Percentiles rank a stretch among this genome's conserved stretches.
These are phyloP conservation scores for Pythium scleroteichum DNA, from an alignment of 352 stramenopile species.

Conservation along the genomic window DNA sequence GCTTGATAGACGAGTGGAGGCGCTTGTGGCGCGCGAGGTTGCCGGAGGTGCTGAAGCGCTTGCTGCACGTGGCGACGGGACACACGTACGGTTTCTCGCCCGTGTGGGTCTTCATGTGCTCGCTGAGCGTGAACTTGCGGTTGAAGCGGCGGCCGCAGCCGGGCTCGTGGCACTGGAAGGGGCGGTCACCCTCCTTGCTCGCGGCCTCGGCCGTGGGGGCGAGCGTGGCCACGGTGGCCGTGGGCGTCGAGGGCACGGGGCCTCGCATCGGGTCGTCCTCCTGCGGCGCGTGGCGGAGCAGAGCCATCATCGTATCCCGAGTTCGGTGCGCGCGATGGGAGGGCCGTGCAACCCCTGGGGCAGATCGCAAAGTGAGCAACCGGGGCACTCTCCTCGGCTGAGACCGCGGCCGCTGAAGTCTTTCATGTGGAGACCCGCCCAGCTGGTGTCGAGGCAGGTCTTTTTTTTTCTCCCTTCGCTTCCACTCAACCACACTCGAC, in stretches of 20 bases:
- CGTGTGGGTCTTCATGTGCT: conserved; percentile 82
- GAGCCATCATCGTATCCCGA: conserved; percentile 21
- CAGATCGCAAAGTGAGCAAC: conserved; percentile 25
- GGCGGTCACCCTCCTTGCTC: conserved; percentile 28
- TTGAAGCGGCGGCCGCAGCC: conserved; percentile 57
- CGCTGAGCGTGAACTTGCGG: conserved; percentile 70
- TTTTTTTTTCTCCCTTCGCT: conserved; percentile 10
- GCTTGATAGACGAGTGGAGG: conserved; percentile 53
- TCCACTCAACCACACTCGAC: conserved; percentile 10
- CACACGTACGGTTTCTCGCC: conserved; percentile 71
- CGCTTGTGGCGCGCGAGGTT: conserved; percentile 65
- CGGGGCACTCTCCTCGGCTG: neutral
- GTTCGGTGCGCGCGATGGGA: neutral
- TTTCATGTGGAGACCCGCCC: neutral
- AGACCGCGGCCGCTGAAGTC: neutral
- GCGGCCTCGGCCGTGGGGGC: neutral
- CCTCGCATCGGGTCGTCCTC: conserved; percentile 9
- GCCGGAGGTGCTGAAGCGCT: conserved; percentile 71
- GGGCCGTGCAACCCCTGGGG: neutral
- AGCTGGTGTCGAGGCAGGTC: neutral
- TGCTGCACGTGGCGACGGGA: conserved; percentile 49
- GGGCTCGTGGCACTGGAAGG: conserved; percentile 51
- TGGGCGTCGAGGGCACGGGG: conserved; percentile 17
- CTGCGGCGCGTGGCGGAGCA: conserved; percentile 9
- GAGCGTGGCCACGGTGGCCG: conserved; percentile 12